Base-by-base conservation (phyloP, 2,329 filamentous ascomycete genomes). In the Aspergillus fischeri region DNA sequence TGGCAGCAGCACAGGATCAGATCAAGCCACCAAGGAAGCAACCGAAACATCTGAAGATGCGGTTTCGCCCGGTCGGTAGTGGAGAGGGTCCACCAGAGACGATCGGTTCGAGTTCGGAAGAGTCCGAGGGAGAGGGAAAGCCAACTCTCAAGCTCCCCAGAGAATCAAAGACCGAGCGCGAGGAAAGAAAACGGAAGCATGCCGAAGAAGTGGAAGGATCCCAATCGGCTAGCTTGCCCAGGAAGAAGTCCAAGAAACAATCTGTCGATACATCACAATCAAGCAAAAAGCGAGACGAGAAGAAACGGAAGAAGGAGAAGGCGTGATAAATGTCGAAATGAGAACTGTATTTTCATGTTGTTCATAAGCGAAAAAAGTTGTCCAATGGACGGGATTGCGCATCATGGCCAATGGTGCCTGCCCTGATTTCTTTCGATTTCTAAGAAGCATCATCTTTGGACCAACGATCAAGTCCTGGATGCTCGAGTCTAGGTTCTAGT, bases 31-130 rank as follows among this genome's bases (percentile, higher is more conserved):
- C 71, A 35, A 69, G 71, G 38, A 67, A 73, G 53, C 76, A 79
- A 54, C 77, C 77, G 14, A 74, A 74, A 56, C 60, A 76, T 53
- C 54, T 79, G 58, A 76, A 73, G 61, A 77, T 78, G 75, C 76
- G 77, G 29, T 78, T 78, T 59, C 70, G 69, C 8, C 77, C 77
- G 21, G 71, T 77, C 41, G 77, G 77, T 27, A 75, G 73, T 51
- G 63, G 64, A 6, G 59, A 64, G 17, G 65, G 60, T 2, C 61
- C 66, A 0, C 67, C 73, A 1, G 71, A 75, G 60, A 74, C 69
- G 4, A 57, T 75, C 42, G 75, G 71, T 11, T 69, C 63, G n/a
- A 70, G 68, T 54, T 73, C 71, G 2, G 73, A 70, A 41, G 69
- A 75, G 59, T 75, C 72, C 2, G 74, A 75, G 48, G 65, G 58